Percentiles rank a stretch among this genome's conserved stretches.
Evolutionary conservation across 192 early-diverging fungal species (phyloP).

Genomic region (Coemansia sp.): DNA sequence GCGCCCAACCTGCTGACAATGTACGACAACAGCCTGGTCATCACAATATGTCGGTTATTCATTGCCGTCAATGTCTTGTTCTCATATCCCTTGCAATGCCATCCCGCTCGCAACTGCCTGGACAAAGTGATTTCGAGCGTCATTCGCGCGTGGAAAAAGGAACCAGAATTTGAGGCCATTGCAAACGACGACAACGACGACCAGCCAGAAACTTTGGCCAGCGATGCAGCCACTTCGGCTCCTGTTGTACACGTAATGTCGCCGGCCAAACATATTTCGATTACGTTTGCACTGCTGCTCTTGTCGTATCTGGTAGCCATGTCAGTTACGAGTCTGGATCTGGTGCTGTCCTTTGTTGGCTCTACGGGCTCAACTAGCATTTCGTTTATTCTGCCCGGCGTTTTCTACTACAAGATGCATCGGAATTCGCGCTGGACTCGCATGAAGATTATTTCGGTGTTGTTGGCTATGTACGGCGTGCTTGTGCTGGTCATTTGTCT

Average conservation of each 20-base stretch:
- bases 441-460: slow-evolving; percentile 65
- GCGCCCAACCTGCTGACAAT: slow-evolving; percentile 77
- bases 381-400: slow-evolving; percentile 92
- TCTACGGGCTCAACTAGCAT: slow-evolving; percentile 95
- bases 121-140: slow-evolving; percentile 74
- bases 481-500: slow-evolving; percentile 80
- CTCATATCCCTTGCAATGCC: slow-evolving; percentile 90
- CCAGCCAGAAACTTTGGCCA: not conserved
- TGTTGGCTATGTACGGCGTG: slow-evolving; percentile 66
- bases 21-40: slow-evolving; percentile 54
- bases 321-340: slow-evolving; percentile 72
- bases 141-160: slow-evolving; percentile 29
- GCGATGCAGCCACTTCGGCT: slow-evolving; percentile 18
- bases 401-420: slow-evolving; percentile 89
- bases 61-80: slow-evolving; percentile 88
- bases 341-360: slow-evolving; percentile 89
- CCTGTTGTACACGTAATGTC: slow-evolving; percentile 46
- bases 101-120: slow-evolving; percentile 84
- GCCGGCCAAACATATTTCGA: slow-evolving; percentile 56
- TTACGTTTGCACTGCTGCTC: slow-evolving; percentile 70
- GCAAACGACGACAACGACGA: slow-evolving; percentile 7
- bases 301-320: slow-evolving; percentile 74
- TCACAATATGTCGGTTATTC: slow-evolving; percentile 83
- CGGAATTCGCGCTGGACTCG: slow-evolving; percentile 60
- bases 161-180: slow-evolving; percentile 37